A percentile compares a stretch with the other conserved stretches of the same genome.
Evolutionary conservation across 108 stramenopile genomes (phyloP).

Genomic region (Poteriospumella lacustris): DNA sequence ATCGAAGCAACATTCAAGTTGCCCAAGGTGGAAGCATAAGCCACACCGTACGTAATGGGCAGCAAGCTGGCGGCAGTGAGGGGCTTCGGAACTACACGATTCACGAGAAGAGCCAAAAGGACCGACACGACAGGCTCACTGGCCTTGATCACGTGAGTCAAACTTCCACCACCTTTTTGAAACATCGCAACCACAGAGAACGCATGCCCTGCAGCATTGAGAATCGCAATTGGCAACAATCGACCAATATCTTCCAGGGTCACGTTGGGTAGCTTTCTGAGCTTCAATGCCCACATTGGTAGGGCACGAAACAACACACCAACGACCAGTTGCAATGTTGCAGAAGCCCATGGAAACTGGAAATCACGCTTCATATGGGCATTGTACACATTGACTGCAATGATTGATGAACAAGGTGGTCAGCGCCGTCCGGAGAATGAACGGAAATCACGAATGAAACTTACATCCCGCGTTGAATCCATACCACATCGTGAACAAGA

Average conservation of each 20-base stretch:
- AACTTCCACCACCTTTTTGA: background rate
- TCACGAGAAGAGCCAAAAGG: background rate
- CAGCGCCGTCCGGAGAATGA: no score
- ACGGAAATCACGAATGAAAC: no score
- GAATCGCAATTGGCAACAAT: background rate
- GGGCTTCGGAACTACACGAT: background rate
- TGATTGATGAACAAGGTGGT: no score
- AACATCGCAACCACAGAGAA: background rate
- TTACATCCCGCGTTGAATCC: slow-evolving; percentile 12
- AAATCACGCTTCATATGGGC: background rate
- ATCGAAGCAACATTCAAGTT: background rate
- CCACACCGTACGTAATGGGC: slow-evolving; percentile 1
- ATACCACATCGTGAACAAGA: background rate
- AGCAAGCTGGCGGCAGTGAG: background rate
- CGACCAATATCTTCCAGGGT: background rate
- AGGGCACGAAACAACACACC: background rate
- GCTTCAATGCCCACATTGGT: background rate
- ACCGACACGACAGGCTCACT: slow-evolving; percentile 17
- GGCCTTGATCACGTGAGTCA: slow-evolving; percentile 16
- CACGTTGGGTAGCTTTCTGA: background rate
- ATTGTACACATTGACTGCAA: background rate
- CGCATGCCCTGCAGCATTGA: slow-evolving; percentile 4
- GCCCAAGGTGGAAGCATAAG: slow-evolving; percentile 10
- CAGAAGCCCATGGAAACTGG: background rate
- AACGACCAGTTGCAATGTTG: background rate